phyloP scores from a whole-genome alignment of 129 eudicot species.

The Tagetes erecta region DNA sequence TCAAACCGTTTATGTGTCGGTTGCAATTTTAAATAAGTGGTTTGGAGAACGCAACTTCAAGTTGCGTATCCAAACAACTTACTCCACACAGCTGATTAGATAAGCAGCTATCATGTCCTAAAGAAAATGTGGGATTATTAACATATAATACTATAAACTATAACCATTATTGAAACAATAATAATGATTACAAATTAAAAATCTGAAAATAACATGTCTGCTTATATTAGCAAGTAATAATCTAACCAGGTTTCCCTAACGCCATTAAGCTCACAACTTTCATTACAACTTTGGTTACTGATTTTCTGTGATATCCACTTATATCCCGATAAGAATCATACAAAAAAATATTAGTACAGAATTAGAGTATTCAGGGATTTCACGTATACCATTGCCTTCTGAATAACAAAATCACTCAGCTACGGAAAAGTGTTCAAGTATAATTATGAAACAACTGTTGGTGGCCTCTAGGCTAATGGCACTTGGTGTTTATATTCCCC shows the following conservation, averaged over 20 bases:
- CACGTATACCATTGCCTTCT: background rate
- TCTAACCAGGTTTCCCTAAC: background rate
- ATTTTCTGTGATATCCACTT: background rate
- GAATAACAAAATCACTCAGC: constrained; percentile 4
- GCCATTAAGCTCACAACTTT: background rate
- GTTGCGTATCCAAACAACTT: background rate
- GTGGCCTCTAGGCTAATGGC: no score
- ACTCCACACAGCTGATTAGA: background rate
- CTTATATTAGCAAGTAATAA: background rate
- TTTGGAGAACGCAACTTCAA: background rate
- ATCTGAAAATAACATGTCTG: background rate
- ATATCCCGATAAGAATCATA: background rate
- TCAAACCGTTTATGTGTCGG: background rate
- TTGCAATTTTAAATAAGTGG: background rate
- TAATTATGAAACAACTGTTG: background rate
- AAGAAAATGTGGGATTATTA: background rate
- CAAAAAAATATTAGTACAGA: background rate
- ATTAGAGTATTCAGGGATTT: background rate
- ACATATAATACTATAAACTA: background rate
- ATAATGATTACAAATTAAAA: background rate
- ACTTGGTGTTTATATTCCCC: no score
- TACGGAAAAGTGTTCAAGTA: background rate
- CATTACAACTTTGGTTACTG: background rate
- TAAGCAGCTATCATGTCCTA: background rate
- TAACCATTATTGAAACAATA: background rate